Evolutionary conservation across 129 eudicot genomes (phyloP).

Genomic region (Arctium lappa): DNA sequence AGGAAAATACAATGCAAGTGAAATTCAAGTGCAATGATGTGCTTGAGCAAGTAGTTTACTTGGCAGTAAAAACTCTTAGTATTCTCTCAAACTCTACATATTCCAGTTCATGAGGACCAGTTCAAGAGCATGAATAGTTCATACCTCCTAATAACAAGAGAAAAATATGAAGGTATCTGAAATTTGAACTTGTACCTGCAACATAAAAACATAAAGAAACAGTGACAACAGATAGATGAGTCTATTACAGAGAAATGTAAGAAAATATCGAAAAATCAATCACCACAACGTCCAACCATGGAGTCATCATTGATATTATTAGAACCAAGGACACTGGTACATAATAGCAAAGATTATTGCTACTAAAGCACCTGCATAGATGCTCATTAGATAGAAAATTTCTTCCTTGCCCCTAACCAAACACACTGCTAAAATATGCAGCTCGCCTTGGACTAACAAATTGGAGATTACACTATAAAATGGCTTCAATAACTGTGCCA

Average conservation of each 20-base stretch:
- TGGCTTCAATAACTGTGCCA: neutral
- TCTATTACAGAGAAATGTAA: neutral
- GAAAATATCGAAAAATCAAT: neutral
- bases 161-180: conserved; percentile 91
- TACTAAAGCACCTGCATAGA: neutral
- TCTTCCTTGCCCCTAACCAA: neutral
- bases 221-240: neutral
- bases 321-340: neutral
- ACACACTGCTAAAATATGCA: neutral
- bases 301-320: neutral
- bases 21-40: neutral
- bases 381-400: neutral
- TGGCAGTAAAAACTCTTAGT: neutral
- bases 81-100: neutral
- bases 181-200: conserved; percentile 97
- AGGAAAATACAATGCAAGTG: neutral
- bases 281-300: neutral
- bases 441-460: too few relatives aligned
- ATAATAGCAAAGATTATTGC: neutral
- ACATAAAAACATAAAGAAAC: neutral
- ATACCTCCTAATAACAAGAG: conserved; percentile 95
- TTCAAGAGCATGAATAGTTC: conserved; percentile 32
- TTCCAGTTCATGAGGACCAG: neutral
- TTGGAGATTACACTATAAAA: neutral
- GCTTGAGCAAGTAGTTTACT: neutral